These are phyloP conservation scores for Tylopilus vinaceipallidus DNA, from an alignment of 768 basidiomycete species.

Conservation along the genomic window DNA sequence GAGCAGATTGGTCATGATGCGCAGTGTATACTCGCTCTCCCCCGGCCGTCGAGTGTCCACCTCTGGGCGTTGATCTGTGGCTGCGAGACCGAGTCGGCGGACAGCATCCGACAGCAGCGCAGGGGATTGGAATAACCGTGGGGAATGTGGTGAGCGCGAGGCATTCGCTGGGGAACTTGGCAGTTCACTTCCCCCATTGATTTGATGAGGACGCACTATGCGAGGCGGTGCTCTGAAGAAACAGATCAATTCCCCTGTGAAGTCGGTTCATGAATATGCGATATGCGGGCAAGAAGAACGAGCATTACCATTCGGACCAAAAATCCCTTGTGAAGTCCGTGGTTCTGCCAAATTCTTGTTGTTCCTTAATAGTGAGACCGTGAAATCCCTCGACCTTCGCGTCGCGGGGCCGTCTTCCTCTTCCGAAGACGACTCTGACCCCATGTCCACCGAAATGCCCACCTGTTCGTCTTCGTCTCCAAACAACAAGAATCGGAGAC, in stretches of 20 bases:
- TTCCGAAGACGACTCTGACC: constrained; percentile 66
- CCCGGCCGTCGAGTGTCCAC: constrained; percentile 44
- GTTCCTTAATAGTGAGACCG: constrained; percentile 54
- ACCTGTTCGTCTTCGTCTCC: constrained; percentile 55
- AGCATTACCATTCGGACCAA: constrained; percentile 79
- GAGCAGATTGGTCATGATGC: constrained; percentile 76
- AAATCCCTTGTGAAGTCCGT: constrained; percentile 81
- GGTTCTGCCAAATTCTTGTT: constrained; percentile 83
- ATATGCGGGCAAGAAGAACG: not conserved
- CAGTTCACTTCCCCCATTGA: constrained; percentile 40
- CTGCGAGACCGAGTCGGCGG: constrained; percentile 58
- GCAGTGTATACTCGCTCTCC: constrained; percentile 58
- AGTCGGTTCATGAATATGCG: constrained; percentile 2
- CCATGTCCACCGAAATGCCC: constrained; percentile 37
- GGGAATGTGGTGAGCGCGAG: constrained; percentile 22
- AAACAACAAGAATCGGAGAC: constrained; percentile 78
- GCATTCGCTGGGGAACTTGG: constrained; percentile 42
- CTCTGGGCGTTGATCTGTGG: constrained; percentile 50
- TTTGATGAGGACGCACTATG: constrained; percentile 53
- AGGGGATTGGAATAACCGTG: constrained; percentile 56
- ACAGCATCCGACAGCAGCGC: constrained; percentile 73
- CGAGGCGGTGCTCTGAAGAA: constrained; percentile 81
- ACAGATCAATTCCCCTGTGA: constrained; percentile 81
- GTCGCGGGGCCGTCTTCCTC: constrained; percentile 51
- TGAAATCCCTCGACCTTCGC: constrained; percentile 47